Evolutionary conservation across 106 monocot species (phyloP).

Genomic region (Dendrobium huoshanense): DNA sequence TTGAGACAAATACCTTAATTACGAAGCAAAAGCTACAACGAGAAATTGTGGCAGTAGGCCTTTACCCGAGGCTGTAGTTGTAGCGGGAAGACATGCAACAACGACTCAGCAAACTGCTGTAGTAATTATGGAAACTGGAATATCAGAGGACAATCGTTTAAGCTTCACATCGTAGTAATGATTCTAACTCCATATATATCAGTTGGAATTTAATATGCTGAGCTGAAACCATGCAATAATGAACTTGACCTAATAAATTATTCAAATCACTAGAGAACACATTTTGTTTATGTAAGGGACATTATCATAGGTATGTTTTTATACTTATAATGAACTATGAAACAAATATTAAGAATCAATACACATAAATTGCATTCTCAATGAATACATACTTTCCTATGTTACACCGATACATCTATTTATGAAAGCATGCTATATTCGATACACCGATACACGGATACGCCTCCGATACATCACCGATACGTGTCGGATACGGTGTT

Average conservation of each 20-base stretch:
- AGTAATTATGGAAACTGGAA: not conserved
- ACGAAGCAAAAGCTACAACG: not conserved
- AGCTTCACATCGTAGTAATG: not conserved
- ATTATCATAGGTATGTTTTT: not conserved
- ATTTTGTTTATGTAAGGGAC: not conserved
- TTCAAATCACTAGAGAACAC: not conserved
- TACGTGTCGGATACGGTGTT: too few species aligned
- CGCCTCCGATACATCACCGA: too few species aligned
- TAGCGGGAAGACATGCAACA: not conserved
- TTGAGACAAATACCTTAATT: too few species aligned
- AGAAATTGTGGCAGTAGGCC: not conserved
- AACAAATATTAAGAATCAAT: not conserved
- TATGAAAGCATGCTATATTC: too few species aligned
- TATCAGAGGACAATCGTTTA: not conserved
- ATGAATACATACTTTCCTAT: not conserved
- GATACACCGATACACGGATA: too few species aligned
- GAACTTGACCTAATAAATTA: not conserved
- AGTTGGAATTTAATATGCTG: not conserved
- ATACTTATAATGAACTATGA: not conserved
- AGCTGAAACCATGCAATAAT: not conserved
- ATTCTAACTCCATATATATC: not conserved
- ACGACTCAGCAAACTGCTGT: not conserved
- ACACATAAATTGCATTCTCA: not conserved
- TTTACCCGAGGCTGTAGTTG: not conserved
- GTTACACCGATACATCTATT: too few species aligned